Evolutionary conservation across 768 basidiomycete species (phyloP).

Genomic region (Tremella mesenterica): DNA sequence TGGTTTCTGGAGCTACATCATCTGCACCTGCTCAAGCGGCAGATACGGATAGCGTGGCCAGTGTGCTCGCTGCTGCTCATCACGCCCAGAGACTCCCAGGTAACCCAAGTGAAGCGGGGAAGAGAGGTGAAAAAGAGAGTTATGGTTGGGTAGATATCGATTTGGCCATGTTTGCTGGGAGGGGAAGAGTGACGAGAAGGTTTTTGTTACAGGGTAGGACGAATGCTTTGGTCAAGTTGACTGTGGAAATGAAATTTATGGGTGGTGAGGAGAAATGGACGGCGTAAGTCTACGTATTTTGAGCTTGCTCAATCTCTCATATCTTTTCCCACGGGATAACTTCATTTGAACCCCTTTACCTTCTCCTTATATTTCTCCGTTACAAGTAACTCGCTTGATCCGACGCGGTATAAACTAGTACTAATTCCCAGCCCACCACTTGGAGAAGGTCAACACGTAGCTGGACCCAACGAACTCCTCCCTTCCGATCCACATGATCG

Average conservation of each 20-base stretch:
- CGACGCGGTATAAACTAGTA: too few relatives aligned
- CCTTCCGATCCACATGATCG: slow-evolving; percentile 9
- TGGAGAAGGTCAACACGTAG: slow-evolving; percentile 34
- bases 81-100: neutral
- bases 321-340: too few relatives aligned
- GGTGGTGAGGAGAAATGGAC: slow-evolving; percentile 28
- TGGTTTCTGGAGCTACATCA: neutral
- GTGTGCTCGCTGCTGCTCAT: slow-evolving; percentile 4
- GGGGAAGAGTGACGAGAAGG: slow-evolving; percentile 20
- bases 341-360: too few relatives aligned
- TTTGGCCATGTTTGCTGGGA: slow-evolving; percentile 33
- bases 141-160: slow-evolving; percentile 33
- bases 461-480: slow-evolving; percentile 24
- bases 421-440: slow-evolving; percentile 32
- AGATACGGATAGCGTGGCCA: neutral
- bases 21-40: slow-evolving; percentile 1
- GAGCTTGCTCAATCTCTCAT: neutral
- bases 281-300: slow-evolving; percentile 21
- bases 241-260: slow-evolving; percentile 29
- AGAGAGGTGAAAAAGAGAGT: neutral
- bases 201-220: slow-evolving; percentile 30
- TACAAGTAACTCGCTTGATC: too few relatives aligned
- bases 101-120: slow-evolving; percentile 7
- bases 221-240: slow-evolving; percentile 32
- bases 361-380: too few relatives aligned